These are phyloP conservation scores for Mycena olivaceomarginata DNA, from an alignment of 768 basidiomycete genomes.

Conservation along the genomic window DNA sequence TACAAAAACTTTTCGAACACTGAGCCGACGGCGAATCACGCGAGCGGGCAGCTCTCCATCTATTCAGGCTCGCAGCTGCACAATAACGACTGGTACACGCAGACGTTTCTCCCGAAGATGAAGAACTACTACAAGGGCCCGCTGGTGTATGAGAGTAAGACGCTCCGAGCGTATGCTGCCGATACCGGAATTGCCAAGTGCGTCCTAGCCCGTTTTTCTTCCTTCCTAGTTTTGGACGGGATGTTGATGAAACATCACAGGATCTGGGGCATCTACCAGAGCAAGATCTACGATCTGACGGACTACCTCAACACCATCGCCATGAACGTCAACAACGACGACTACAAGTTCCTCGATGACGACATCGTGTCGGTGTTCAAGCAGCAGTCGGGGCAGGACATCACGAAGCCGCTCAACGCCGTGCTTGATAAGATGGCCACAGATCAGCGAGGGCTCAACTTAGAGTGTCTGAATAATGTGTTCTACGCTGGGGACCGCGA, in stretches of 20 bases:
- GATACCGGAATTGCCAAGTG: constrained; percentile 71
- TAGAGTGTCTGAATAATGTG: constrained; percentile 85
- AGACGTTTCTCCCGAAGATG: constrained; percentile 85
- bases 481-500: constrained; percentile 87
- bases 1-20: constrained; percentile 79
- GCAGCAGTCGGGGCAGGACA: constrained; percentile 90
- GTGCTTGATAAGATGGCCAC: constrained; percentile 74
- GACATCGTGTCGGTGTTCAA: constrained; percentile 83
- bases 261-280: constrained; percentile 89
- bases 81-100: constrained; percentile 84
- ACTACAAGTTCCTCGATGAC: constrained; percentile 81
- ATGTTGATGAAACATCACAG: constrained; percentile 58
- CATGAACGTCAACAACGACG: constrained; percentile 65
- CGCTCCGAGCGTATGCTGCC: constrained; percentile 67
- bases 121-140: constrained; percentile 87
- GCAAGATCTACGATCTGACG: constrained; percentile 87
- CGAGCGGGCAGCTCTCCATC: constrained; percentile 75
- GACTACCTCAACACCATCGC: constrained; percentile 89
- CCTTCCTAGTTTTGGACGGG: neutral
- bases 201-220: constrained; percentile 39
- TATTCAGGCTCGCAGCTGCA: constrained; percentile 65
- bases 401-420: constrained; percentile 78
- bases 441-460: constrained; percentile 65
- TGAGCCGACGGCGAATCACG: constrained; percentile 83
- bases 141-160: constrained; percentile 76